Evolutionary conservation across 768 basidiomycete species (phyloP).

Genomic region (Lactarius quietus): DNA sequence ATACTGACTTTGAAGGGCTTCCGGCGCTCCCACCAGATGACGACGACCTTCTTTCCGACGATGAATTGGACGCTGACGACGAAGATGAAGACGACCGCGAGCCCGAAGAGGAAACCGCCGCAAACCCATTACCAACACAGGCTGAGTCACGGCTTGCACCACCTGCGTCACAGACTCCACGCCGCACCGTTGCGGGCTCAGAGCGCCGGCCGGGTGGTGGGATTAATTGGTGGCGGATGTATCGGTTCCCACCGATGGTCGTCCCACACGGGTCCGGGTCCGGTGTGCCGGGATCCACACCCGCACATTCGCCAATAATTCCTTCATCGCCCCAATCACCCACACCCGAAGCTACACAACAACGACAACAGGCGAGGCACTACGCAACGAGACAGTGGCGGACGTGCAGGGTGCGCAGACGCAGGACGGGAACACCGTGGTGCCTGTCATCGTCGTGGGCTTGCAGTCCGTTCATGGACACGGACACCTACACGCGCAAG

Average conservation of each 20-base stretch:
- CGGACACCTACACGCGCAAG: conserved; percentile 14
- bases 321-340: conserved; percentile 5
- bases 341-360: not conserved
- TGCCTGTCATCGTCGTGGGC: conserved; percentile 82
- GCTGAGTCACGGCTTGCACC: not conserved
- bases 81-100: not conserved
- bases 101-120: not conserved
- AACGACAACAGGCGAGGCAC: conserved; percentile 12
- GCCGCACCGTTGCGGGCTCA: conserved; percentile 35
- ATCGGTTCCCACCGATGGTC: conserved; percentile 71
- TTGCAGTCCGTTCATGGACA: conserved; percentile 66
- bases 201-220: conserved; percentile 42
- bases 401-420: conserved; percentile 17
- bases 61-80: not conserved
- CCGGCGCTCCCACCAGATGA: conserved; percentile 16
- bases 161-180: conserved; percentile 24
- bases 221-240: conserved; percentile 81
- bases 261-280: conserved; percentile 35
- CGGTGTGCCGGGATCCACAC: not conserved
- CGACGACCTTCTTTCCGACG: conserved; percentile 7
- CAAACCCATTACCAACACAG: not conserved
- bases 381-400: not conserved
- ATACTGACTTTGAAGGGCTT: not conserved
- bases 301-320: not conserved
- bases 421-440: conserved; percentile 42